Evolutionary conservation across 768 basidiomycete genomes (phyloP).

Genomic region (Mycena haematopus): DNA sequence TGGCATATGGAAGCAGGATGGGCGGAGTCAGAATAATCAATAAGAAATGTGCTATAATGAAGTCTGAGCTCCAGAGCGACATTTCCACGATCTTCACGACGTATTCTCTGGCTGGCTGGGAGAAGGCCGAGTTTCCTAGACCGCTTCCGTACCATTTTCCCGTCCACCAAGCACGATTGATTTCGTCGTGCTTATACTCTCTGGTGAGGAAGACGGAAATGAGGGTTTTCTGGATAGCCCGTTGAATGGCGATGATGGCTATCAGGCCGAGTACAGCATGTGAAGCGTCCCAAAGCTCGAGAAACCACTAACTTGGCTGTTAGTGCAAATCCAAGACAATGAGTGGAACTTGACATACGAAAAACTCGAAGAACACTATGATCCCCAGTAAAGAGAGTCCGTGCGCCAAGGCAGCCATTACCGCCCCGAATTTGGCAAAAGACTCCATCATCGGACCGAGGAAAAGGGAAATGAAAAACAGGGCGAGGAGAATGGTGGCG

Average conservation of each 20-base stretch:
- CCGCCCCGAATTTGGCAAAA: constrained; percentile 87
- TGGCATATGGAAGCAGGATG: constrained; percentile 84
- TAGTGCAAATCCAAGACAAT: constrained; percentile 35
- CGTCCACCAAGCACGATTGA: constrained; percentile 99
- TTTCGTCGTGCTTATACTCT: constrained; percentile 99
- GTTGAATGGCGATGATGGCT: constrained; percentile 87
- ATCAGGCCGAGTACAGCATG: constrained; percentile 95
- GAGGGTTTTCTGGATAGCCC: constrained; percentile 91
- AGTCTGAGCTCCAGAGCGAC: constrained; percentile 96
- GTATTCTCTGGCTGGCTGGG: constrained; percentile 96
- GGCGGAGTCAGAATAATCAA: constrained; percentile 88
- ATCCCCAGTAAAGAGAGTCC: constrained; percentile 80
- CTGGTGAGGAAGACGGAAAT: constrained; percentile 94
- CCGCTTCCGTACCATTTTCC: constrained; percentile 97
- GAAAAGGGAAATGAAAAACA: constrained; percentile 94
- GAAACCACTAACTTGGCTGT: constrained; percentile 75
- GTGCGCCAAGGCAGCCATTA: constrained; percentile 94
- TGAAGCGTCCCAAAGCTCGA: constrained; percentile 95
- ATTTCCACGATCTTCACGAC: constrained; percentile 99
- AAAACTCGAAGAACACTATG: constrained; percentile 93
- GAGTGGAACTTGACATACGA: constrained; percentile 63
- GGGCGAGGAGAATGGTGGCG: constrained; percentile 78
- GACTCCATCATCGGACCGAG: constrained; percentile 87
- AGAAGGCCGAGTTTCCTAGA: constrained; percentile 88
- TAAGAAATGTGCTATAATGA: constrained; percentile 84